These are phyloP conservation scores for Alternaria longipes DNA, from an alignment of 2,329 filamentous ascomycete genomes.

Conservation along the genomic window DNA sequence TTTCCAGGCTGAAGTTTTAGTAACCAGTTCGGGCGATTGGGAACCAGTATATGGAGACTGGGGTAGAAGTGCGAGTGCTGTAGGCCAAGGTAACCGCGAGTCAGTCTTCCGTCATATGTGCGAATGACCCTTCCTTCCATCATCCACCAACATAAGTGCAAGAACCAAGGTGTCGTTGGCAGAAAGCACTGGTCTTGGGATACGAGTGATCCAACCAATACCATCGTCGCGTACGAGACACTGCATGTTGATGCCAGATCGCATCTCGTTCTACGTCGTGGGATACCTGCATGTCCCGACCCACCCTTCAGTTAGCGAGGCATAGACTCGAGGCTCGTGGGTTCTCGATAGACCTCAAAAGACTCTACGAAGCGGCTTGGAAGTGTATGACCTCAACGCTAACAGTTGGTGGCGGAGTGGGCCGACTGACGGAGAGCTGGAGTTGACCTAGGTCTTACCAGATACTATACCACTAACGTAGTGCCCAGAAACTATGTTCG, in stretches of 20 bases:
- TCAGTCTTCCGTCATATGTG: neutral
- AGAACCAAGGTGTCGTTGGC: neutral
- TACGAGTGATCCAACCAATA: neutral
- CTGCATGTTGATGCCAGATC: neutral
- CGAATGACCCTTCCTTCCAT: neutral
- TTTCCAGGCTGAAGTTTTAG: too few species aligned
- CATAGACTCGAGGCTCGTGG: neutral
- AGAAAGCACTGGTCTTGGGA: neutral
- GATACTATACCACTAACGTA: neutral
- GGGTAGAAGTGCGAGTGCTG: neutral
- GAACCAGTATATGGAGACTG: neutral
- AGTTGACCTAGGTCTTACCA: neutral
- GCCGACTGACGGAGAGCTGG: neutral
- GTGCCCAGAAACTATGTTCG: neutral
- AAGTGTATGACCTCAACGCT: neutral
- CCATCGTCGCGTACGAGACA: neutral
- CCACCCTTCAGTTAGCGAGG: neutral
- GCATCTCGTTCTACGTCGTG: neutral
- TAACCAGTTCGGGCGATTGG: accelerated
- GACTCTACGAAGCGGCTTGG: neutral
- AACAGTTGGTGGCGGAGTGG: conserved; percentile 3
- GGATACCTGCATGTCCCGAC: neutral
- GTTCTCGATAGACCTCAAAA: neutral
- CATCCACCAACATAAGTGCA: neutral
- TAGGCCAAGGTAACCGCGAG: neutral